Base-by-base conservation (phyloP, 768 basidiomycete genomes). In the Paxillus ammoniavirescens region DNA sequence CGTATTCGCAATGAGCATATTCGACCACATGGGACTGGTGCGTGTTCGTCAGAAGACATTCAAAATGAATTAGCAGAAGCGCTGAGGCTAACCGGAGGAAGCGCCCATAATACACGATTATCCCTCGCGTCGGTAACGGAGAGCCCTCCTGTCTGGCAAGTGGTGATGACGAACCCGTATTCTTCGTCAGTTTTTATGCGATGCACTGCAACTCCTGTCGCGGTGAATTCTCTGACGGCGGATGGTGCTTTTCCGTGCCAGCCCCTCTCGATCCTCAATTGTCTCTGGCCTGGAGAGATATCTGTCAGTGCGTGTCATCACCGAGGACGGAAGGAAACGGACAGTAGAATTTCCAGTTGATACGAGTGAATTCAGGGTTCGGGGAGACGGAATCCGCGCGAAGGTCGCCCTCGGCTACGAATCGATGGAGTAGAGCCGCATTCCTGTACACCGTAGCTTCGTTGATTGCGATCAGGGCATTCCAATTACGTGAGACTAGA, bases 131-230 rank as follows among this genome's bases (percentile, higher is more conserved):
- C 83, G 8, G 74, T 74, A 1, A 91, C 88, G 1, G 61, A 57
- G 8, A 92, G 60, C 0, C 87, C 87, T 0, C 87, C 87, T 9
- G 56, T 53, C 6, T 65, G 65, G 41, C 73, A 73, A 0, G 88
- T 89, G 3, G 79, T 78, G 40, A 91, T 79, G 47, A 86, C 71
- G 21, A 86, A 74, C 3, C 82, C 80, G 9, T 73, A 75, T 31
- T 74, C 67, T 60, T 87, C 82, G 52, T 93, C 91, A 18, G 87
- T 78, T 69, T 92, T 92, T 71, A 91, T 82, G 7, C 88, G 82
- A 67, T 91, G 88, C 0, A 88, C 82, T 4, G 64, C 60, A 23
- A 58, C 56, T 18, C 77, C 73, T 6, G 73, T 60, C 8, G 65
- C 52, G 1, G 63, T 57, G 36, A 79, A 66, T n/a, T 69, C 54